phyloP scores from a whole-genome alignment of 2,329 filamentous ascomycete genomes.

The Penicillium sp. region DNA sequence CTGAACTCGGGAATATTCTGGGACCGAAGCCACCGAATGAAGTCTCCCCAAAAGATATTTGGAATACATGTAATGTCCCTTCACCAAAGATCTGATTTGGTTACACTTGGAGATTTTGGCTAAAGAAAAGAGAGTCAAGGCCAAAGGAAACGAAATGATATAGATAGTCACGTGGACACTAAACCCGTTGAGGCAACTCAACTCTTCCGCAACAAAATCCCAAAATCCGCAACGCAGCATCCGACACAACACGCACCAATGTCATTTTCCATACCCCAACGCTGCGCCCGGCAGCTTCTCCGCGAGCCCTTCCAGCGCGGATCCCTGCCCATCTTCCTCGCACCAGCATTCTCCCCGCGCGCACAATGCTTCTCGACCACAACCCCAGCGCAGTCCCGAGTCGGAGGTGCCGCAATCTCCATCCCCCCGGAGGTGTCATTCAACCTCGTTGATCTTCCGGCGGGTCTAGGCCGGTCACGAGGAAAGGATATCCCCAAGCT shows the following conservation, averaged over 20 bases:
- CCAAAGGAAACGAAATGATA: not conserved
- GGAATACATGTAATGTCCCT: too few relatives aligned
- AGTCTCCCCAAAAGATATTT: too few relatives aligned
- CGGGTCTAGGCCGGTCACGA: slow-evolving; percentile 56
- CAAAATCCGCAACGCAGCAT: slow-evolving; percentile 25
- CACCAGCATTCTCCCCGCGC: slow-evolving; percentile 61
- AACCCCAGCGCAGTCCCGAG: slow-evolving; percentile 66
- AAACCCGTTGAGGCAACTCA: slow-evolving; percentile 16
- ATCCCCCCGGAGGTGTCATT: slow-evolving; percentile 82
- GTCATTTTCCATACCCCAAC: slow-evolving; percentile 62
- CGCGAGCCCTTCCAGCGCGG: slow-evolving; percentile 46
- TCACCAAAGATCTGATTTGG: too few relatives aligned
- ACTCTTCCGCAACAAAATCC: slow-evolving; percentile 34
- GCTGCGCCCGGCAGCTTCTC: slow-evolving; percentile 57
- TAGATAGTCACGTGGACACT: slow-evolving; percentile 20
- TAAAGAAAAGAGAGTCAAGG: not conserved
- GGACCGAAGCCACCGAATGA: too few relatives aligned
- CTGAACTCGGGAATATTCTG: too few relatives aligned
- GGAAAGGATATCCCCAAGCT: slow-evolving; percentile 61
- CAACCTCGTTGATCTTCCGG: slow-evolving; percentile 60
- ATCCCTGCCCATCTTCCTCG: slow-evolving; percentile 67
- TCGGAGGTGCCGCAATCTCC: slow-evolving; percentile 75
- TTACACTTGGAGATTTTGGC: too few relatives aligned
- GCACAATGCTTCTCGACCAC: slow-evolving; percentile 68
- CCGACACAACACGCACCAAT: slow-evolving; percentile 45